Base-by-base conservation (phyloP, 345 rosid species). In the Carallia brachiata region DNA sequence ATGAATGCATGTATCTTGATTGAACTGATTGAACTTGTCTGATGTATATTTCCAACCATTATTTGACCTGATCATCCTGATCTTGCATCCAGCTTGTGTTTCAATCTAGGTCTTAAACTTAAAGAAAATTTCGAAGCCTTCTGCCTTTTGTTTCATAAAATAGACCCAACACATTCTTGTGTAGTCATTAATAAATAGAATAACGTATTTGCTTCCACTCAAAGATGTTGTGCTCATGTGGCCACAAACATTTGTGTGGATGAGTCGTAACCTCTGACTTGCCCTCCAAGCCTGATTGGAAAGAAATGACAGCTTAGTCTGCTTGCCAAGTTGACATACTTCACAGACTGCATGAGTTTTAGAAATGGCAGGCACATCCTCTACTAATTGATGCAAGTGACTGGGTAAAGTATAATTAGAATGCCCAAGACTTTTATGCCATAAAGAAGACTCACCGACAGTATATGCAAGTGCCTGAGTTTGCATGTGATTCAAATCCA, bases 371-470 rank as follows among this genome's bases (percentile, higher is more conserved):
- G 5, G 1, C 0, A 12, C 17, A 44, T 12, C 0, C 12, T 10
- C 4, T 2, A 2, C 16, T 2, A 10, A 0, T 12, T 12, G 4
- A 44, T 44, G 50, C 1, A 44, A 44, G 13, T 44, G 50, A 44
- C 50, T 1, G 23, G 23, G 0, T 23, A 31, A 27, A 67, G 1
- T 10, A 2, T 44, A 44, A 12, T 3, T 32, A 15, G 30, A 36
- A 40, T 62, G 65, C 58, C 66, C 62, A 0, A 62, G 19, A 16
- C 64, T 55, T 69, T 57, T 69, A 2, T 52, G 54, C 65, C 47
- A 63, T 1, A 44, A 3, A 7, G 12, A 28, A 40, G 5, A 36
- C 52, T 9, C 3, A 32, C 3, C 15, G 6, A 2, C 0, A 18
- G 10, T 9, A 40, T 7, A 19, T 4, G 23, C 0, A 37, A 23